A percentile compares a stretch with the other conserved stretches of the same genome.
phyloP scores from a whole-genome alignment of 495 filamentous ascomycete genomes.

The Trichodelitschia bisporula region DNA sequence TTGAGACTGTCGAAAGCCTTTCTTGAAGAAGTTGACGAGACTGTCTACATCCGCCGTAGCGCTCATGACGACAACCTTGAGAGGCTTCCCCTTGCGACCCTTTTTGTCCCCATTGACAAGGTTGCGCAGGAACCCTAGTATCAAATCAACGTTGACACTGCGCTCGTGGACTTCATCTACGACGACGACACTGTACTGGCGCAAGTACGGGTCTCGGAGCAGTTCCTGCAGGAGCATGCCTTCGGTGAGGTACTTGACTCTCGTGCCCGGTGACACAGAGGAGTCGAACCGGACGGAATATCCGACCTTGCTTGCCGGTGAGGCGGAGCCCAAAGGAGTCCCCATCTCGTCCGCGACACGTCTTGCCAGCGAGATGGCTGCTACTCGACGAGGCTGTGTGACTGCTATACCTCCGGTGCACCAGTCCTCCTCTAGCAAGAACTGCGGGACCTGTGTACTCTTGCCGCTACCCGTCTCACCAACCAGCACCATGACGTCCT shows the following conservation, averaged over 20 bases:
- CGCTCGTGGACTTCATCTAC: slow-evolving; percentile 97
- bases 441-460: slow-evolving; percentile 89
- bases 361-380: slow-evolving; percentile 74
- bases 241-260: slow-evolving; percentile 86
- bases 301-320: slow-evolving; percentile 53
- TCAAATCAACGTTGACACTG: slow-evolving; percentile 83
- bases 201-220: slow-evolving; percentile 59
- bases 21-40: slow-evolving; percentile 48
- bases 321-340: slow-evolving; percentile 41
- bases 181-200: slow-evolving; percentile 66
- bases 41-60: slow-evolving; percentile 75
- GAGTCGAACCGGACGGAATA: slow-evolving; percentile 88
- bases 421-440: slow-evolving; percentile 59
- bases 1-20: slow-evolving; percentile 1
- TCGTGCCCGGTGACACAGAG: slow-evolving; percentile 45
- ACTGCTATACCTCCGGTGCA: slow-evolving; percentile 79
- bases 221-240: slow-evolving; percentile 94
- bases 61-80: slow-evolving; percentile 92
- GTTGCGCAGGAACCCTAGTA: slow-evolving; percentile 67
- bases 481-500: slow-evolving; percentile 62
- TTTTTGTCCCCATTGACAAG: slow-evolving; percentile 34
- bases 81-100: slow-evolving; percentile 17
- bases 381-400: slow-evolving; percentile 82
- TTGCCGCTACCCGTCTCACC: slow-evolving; percentile 96
- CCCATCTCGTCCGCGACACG: slow-evolving; percentile 84